phyloP scores from a whole-genome alignment of 2,329 filamentous ascomycete genomes.

The Hypocreales sp. region DNA sequence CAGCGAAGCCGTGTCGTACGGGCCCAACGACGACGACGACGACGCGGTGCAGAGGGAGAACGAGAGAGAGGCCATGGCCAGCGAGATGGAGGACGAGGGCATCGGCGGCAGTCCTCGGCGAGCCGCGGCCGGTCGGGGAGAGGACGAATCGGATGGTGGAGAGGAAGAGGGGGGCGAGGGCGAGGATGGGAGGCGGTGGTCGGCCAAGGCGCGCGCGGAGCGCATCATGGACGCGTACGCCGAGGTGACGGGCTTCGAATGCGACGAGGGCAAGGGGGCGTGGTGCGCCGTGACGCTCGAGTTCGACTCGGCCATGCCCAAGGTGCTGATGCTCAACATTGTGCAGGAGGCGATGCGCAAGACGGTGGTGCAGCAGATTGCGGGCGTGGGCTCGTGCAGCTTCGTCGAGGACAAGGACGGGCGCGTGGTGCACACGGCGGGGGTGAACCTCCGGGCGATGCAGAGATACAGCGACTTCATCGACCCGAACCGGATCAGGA shows the following conservation, averaged over 20 bases:
- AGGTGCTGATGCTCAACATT: constrained; percentile 83
- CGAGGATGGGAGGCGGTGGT: constrained; percentile 19
- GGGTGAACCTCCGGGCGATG: constrained; percentile 83
- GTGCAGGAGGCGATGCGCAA: constrained; percentile 68
- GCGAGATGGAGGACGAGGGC: constrained; percentile 32
- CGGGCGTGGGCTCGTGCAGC: constrained; percentile 58
- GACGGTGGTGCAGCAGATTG: constrained; percentile 76
- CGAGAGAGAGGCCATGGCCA: neutral
- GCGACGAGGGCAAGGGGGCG: constrained; percentile 57
- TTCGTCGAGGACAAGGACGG: constrained; percentile 42
- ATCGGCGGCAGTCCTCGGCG: constrained; percentile 32
- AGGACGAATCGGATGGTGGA: constrained; percentile 18
- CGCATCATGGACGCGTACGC: constrained; percentile 47
- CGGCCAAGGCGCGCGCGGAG: constrained; percentile 37
- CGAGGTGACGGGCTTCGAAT: constrained; percentile 63
- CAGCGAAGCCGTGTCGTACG: constrained; percentile 73
- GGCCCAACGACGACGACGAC: constrained; percentile 85
- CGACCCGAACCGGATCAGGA: constrained; percentile 72
- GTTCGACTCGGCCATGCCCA: constrained; percentile 67
- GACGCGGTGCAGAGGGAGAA: constrained; percentile 50
- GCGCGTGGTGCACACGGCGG: constrained; percentile 59
- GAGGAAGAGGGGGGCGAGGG: constrained; percentile 22
- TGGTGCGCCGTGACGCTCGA: constrained; percentile 73
- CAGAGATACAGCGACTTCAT: constrained; percentile 75
- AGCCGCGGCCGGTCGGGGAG: constrained; percentile 5